Evolutionary conservation across 78 protist species (phyloP).

Genomic region (Bodo saltans): DNA sequence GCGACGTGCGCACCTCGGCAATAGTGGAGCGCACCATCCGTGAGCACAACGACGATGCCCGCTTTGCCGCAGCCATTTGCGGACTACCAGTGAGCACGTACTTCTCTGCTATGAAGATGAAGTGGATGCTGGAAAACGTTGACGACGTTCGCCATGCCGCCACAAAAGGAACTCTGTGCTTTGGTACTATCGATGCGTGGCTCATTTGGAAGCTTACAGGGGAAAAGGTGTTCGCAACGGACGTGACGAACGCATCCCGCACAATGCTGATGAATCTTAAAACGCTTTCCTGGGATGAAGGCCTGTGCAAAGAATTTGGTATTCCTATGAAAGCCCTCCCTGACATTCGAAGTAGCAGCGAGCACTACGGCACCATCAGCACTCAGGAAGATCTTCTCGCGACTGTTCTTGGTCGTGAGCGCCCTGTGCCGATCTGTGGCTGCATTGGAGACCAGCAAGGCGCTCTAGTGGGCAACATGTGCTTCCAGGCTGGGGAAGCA

Average conservation of each 20-base stretch:
- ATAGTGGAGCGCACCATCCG: constrained; percentile 25
- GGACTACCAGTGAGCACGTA: constrained; percentile 93
- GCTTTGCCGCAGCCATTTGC: neutral
- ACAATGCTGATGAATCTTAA: constrained; percentile 92
- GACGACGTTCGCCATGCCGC: constrained; percentile 32
- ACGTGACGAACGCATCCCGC: constrained; percentile 94
- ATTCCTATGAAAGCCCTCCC: neutral
- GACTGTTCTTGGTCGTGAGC: neutral
- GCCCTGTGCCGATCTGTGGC: constrained; percentile 44
- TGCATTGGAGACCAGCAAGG: constrained; percentile 96
- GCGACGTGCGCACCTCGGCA: constrained; percentile 27
- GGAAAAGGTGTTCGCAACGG: constrained; percentile 74
- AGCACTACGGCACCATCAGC: constrained; percentile 19
- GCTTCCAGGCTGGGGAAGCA: constrained; percentile 73
- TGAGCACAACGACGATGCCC: neutral
- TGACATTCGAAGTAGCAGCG: neutral
- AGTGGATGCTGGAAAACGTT: constrained; percentile 85
- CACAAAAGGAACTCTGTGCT: constrained; percentile 28
- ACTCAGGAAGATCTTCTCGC: constrained; percentile 60
- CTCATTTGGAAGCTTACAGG: constrained; percentile 83
- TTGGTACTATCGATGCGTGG: constrained; percentile 97
- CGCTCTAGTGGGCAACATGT: constrained; percentile 92
- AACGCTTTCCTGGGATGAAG: constrained; percentile 75
- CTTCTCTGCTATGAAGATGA: constrained; percentile 70
- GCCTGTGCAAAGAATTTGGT: constrained; percentile 26